A percentile compares a stretch with the other conserved stretches of the same genome.
Conservation (phyloP, 2,329 filamentous ascomycete genomes). For the Zalaria obscura region DNA sequence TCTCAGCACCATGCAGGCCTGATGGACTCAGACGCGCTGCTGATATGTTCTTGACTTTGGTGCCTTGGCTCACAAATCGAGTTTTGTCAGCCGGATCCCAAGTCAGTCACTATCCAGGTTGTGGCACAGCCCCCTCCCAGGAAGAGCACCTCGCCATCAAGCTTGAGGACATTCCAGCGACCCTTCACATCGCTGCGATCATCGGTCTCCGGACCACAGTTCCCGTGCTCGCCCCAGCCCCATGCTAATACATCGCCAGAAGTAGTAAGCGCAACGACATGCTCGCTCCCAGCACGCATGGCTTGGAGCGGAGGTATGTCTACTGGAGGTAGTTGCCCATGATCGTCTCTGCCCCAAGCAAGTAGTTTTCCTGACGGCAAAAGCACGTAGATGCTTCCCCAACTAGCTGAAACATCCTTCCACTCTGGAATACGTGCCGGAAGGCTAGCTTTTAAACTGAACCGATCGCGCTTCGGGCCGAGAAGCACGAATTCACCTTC, state of each 20-base stretch:
- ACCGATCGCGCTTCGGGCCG: conserved; percentile 60
- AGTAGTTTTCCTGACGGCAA: conserved; percentile 43
- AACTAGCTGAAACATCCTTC: conserved; percentile 61
- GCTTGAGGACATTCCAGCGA: conserved; percentile 51
- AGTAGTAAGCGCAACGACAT: conserved; percentile 59
- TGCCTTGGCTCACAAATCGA: too few species aligned
- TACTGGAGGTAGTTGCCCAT: conserved; percentile 60
- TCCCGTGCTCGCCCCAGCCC: conserved; percentile 98
- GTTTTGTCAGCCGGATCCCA: background rate
- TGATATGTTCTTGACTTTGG: too few species aligned
- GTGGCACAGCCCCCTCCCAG: conserved; percentile 85
- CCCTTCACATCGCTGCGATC: conserved; percentile 53
- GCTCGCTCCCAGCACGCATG: conserved; percentile 81
- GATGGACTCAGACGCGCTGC: too few species aligned
- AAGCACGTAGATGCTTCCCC: conserved; percentile 68
- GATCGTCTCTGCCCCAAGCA: conserved; percentile 75
- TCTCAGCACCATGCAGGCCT: too few species aligned
- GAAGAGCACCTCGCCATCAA: conserved; percentile 37
- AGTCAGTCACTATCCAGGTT: conserved; percentile 53
- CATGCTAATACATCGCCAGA: conserved; percentile 59
- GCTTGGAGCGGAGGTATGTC: conserved; percentile 43
- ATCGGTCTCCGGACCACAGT: conserved; percentile 61
- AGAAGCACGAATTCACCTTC: conserved; percentile 51
- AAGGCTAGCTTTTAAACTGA: conserved; percentile 29
- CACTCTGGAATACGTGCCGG: conserved; percentile 42